Evolutionary conservation across 345 rosid genomes (phyloP).

Genomic region (Orychophragmus violaceus): DNA sequence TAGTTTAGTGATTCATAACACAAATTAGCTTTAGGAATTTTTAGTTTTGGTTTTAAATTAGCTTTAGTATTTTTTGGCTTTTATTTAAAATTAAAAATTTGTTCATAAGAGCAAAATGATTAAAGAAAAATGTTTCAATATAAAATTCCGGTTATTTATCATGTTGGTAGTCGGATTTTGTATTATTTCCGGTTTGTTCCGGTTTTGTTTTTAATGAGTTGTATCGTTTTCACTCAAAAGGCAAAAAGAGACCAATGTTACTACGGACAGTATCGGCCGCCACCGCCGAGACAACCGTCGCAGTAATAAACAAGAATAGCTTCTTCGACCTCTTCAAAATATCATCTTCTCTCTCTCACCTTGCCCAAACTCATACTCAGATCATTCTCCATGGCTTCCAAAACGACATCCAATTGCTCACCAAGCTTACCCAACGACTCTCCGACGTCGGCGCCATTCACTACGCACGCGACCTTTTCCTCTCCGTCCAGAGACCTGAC

Average conservation of each 20-base stretch:
- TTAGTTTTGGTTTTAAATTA: not conserved
- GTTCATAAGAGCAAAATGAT: too few relatives aligned
- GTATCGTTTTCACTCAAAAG: not conserved
- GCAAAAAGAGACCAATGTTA: constrained; percentile 16
- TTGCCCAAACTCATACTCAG: constrained; percentile 61
- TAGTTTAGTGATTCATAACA: constrained; percentile 11
- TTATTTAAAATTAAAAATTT: too few relatives aligned
- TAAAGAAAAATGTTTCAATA: not conserved
- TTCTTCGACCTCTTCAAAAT: constrained; percentile 40
- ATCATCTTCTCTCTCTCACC: constrained; percentile 45
- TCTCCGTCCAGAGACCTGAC: constrained; percentile 54
- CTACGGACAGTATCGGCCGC: constrained; percentile 19
- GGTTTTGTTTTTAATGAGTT: too few relatives aligned
- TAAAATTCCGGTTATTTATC: too few relatives aligned
- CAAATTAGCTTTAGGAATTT: not conserved
- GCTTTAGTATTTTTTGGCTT: too few relatives aligned
- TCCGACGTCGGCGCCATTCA: constrained; percentile 46
- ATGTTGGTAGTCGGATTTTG: too few relatives aligned
- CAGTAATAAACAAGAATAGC: constrained; percentile 22
- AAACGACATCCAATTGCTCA: constrained; percentile 48
- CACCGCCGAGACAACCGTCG: constrained; percentile 12
- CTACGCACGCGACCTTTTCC: constrained; percentile 50
- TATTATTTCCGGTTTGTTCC: too few relatives aligned
- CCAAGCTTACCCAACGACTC: constrained; percentile 67
- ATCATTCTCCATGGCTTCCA: constrained; percentile 44